Percentiles rank a stretch among this genome's conserved stretches.
Evolutionary conservation across 2,329 filamentous ascomycete genomes (phyloP).

Genomic region (Plectosphaerella plurivora): DNA sequence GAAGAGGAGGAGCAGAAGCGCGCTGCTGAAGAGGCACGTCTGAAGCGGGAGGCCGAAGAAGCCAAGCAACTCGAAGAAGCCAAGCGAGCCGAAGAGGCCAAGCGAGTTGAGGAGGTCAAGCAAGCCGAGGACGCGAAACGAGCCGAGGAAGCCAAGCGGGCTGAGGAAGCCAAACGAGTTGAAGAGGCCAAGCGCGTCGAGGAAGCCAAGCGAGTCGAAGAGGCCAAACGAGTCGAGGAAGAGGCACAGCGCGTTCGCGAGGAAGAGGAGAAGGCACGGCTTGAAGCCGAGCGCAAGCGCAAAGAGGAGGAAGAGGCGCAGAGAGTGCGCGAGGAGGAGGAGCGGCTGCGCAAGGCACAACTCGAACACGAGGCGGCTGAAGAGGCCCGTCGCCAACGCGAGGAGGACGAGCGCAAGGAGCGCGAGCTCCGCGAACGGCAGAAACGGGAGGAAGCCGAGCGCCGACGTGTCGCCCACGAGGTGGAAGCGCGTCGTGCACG

Average conservation of each 20-base stretch:
- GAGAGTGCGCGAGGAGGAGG: slow-evolving; percentile 36
- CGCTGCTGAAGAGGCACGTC: background rate
- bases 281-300: slow-evolving; percentile 32
- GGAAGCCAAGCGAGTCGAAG: slow-evolving; percentile 15
- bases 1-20: slow-evolving; percentile 17
- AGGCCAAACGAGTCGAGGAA: slow-evolving; percentile 17
- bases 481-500: slow-evolving; percentile 45
- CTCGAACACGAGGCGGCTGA: slow-evolving; percentile 43
- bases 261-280: slow-evolving; percentile 28
- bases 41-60: slow-evolving; percentile 14
- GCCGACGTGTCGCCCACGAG: slow-evolving; percentile 44
- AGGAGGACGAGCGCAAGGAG: slow-evolving; percentile 48
- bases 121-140: slow-evolving; percentile 11
- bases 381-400: slow-evolving; percentile 43
- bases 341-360: slow-evolving; percentile 38
- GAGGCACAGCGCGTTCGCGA: slow-evolving; percentile 11
- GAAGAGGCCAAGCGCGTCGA: slow-evolving; percentile 18
- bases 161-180: slow-evolving; percentile 12
- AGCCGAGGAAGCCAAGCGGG: slow-evolving; percentile 17
- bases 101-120: slow-evolving; percentile 14
- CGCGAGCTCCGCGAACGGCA: slow-evolving; percentile 41
- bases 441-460: slow-evolving; percentile 41
- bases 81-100: slow-evolving; percentile 18
- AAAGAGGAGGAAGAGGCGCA: slow-evolving; percentile 31
- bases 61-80: slow-evolving; percentile 15